Conservation (phyloP, 768 basidiomycete genomes). For the Phaeotremella fagi region DNA sequence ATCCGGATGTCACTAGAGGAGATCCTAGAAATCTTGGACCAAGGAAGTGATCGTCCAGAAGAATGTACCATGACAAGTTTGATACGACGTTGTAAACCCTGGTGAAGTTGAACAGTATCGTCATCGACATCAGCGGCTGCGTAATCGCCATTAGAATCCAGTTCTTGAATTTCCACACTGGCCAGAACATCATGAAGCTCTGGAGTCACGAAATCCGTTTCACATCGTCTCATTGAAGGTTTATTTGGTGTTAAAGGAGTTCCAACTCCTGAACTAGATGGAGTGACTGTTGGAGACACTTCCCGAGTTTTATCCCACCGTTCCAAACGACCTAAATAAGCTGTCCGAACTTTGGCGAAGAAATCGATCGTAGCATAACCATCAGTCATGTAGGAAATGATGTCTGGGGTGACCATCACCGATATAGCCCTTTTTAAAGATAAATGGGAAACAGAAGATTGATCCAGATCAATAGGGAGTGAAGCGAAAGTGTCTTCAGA, state of each 20-base stretch:
- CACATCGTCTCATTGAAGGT: constrained; percentile 79
- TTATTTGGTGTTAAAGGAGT: constrained; percentile 23
- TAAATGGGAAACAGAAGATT: constrained; percentile 67
- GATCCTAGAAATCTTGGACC: constrained; percentile 72
- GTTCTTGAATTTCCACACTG: constrained; percentile 73
- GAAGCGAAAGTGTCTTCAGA: constrained; percentile 82
- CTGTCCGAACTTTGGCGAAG: constrained; percentile 73
- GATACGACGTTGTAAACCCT: constrained; percentile 85
- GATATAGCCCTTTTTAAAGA: constrained; percentile 79
- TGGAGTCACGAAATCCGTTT: constrained; percentile 81
- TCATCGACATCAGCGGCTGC: constrained; percentile 74
- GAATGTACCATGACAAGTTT: constrained; percentile 72
- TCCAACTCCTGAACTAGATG: constrained; percentile 26
- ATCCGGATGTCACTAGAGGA: constrained; percentile 78
- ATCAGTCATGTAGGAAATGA: constrained; percentile 64
- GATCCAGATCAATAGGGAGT: constrained; percentile 65
- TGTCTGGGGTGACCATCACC: constrained; percentile 67
- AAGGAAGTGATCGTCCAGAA: constrained; percentile 83
- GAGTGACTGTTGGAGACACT: constrained; percentile 28
- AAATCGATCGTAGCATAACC: constrained; percentile 85
- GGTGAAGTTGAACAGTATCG: constrained; percentile 81
- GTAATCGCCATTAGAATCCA: constrained; percentile 79
- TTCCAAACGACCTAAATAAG: constrained; percentile 82
- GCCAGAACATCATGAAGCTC: constrained; percentile 88
- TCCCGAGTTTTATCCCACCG: constrained; percentile 93